Percentiles rank a stretch among this genome's conserved stretches.
Evolutionary conservation across 148 eudicot species (phyloP).

Genomic region (Cornus suecica): DNA sequence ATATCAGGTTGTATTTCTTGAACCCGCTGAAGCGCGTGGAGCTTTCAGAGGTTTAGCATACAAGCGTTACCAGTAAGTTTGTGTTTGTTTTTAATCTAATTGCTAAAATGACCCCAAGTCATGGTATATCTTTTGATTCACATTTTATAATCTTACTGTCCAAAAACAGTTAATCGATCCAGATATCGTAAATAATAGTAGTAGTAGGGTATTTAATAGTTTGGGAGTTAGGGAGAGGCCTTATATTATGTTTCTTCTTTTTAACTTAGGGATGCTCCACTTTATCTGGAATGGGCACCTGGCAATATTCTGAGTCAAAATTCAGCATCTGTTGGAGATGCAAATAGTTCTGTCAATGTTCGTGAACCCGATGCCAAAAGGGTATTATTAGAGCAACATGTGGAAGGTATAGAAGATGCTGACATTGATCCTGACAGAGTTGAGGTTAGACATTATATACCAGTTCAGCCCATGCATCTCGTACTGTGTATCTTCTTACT

Average conservation of each 20-base stretch:
- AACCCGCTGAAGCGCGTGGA: conserved; percentile 86
- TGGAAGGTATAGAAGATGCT: conserved; percentile 45
- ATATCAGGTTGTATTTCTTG: conserved; percentile 73
- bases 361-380: conserved; percentile 60
- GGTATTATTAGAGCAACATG: conserved; percentile 50
- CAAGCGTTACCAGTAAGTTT: conserved; percentile 87
- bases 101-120: no score
- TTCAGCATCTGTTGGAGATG: conserved; percentile 22
- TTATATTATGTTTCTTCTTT: not conserved
- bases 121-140: no score
- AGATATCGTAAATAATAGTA: no score
- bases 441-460: conserved; percentile 58
- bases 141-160: no score
- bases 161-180: no score
- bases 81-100: not conserved
- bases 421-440: conserved; percentile 82
- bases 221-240: not conserved
- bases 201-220: not conserved
- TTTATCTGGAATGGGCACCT: conserved; percentile 98
- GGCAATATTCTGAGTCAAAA: conserved; percentile 52
- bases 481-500: not conserved
- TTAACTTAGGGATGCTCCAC: conserved; percentile 63
- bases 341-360: conserved; percentile 26
- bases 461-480: not conserved
- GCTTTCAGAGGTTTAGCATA: conserved; percentile 71